phyloP scores from a whole-genome alignment of 2,329 filamentous ascomycete genomes.

The Arthrobotrys sinensis region DNA sequence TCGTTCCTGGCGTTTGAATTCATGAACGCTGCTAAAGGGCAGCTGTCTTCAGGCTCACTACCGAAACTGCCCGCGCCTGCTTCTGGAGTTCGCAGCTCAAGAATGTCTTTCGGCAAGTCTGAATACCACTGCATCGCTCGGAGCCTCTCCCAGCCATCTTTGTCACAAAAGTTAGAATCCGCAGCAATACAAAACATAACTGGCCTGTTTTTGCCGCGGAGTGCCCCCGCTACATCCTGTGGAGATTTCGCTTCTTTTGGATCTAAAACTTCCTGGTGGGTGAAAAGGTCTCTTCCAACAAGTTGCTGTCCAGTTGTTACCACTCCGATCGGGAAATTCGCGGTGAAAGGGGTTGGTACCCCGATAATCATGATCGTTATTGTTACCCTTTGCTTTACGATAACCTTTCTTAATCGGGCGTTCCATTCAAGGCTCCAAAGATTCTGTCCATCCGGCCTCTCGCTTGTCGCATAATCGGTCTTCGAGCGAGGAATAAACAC shows the following conservation, averaged over 20 bases:
- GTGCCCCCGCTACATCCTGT: not conserved
- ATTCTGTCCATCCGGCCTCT: not conserved
- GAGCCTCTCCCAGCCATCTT: not conserved
- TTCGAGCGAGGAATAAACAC: not conserved
- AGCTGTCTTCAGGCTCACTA: not conserved
- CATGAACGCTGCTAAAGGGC: not conserved
- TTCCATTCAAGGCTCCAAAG: not conserved
- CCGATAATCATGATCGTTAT: too few relatives aligned
- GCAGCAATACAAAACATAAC: conserved; percentile 19
- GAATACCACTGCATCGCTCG: not conserved
- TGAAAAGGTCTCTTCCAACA: conserved; percentile 12
- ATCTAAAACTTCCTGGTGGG: not conserved
- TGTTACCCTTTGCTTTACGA: not conserved
- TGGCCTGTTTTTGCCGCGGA: not conserved
- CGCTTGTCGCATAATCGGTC: not conserved
- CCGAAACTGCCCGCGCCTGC: not conserved
- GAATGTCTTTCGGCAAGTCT: not conserved
- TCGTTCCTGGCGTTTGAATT: not conserved
- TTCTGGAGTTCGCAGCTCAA: not conserved
- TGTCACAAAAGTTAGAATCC: conserved; percentile 5
- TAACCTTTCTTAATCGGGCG: too few relatives aligned
- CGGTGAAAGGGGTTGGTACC: too few relatives aligned
- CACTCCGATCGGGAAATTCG: not conserved
- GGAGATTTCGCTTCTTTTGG: not conserved
- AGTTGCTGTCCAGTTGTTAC: not conserved